Evolutionary conservation across 768 basidiomycete genomes (phyloP), one percentile per base, ranked within the genome.

Genomic region (Naganishia friedmannii): DNA sequence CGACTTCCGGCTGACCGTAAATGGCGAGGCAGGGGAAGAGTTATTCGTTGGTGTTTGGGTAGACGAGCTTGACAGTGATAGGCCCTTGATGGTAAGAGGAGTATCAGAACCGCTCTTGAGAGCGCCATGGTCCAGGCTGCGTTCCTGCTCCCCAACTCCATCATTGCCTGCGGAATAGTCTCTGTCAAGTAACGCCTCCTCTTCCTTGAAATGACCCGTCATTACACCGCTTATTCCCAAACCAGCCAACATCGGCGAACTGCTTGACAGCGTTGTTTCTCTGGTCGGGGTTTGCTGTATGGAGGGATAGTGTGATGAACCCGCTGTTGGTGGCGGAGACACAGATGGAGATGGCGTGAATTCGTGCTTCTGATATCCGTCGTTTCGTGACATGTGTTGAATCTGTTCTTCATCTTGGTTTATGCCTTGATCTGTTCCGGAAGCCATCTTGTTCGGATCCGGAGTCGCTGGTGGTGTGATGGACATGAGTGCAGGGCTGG

Each of bases 381-480:
- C 32, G n/a, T 45, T 29, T n/a, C 37, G 60, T 13, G 23, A 23
- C 12, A 63, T 46, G 15, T 63, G 60, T 28, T 34, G 60, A 10
- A 63, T 37, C 7, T 42, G 15, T 12, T 45, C 42, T 45, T 26
- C 37, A 39, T 26, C 26, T 3, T 45, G 21, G 60, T 23, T 5
- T 2, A 4, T 10, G 23, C 12, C 42, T 9, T 63, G 5, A 17
- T 63, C 15, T 63, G 42, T 26, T 26, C 23, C n/a, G 8, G 21
- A 26, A 10, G 21, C 39, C 60, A 63, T 63, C 26, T 63, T 63
- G 26, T 45, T 42, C 39, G 60, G 39, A 45, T 63, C 60, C 39
- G 60, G 60, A 28, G 60, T 63, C 8, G 60, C 60, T 17, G 60
- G 60, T 42, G 60, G 60, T 42, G 60, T 63, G 32, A 63, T 63